These are phyloP conservation scores for Neonectria punicea DNA, from an alignment of 2,329 filamentous ascomycete species.

Conservation along the genomic window DNA sequence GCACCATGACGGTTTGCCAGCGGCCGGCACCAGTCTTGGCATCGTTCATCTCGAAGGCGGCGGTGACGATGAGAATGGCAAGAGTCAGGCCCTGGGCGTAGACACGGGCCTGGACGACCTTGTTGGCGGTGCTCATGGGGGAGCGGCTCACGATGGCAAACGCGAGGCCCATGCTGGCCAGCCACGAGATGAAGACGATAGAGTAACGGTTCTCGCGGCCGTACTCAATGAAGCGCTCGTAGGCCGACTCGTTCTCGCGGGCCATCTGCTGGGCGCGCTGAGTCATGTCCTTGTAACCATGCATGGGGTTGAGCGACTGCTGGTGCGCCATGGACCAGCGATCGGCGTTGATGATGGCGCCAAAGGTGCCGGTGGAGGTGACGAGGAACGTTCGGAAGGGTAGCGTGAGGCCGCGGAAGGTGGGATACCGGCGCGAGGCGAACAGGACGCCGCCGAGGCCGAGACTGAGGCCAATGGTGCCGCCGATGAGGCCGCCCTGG, in stretches of 20 bases:
- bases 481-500: slow-evolving; percentile 81
- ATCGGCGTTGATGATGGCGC: slow-evolving; percentile 89
- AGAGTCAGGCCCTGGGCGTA: slow-evolving; percentile 92
- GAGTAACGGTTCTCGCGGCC: slow-evolving; percentile 84
- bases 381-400: slow-evolving; percentile 93
- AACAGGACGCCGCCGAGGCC: slow-evolving; percentile 75
- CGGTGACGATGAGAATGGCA: slow-evolving; percentile 82
- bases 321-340: slow-evolving; percentile 74
- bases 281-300: slow-evolving; percentile 72
- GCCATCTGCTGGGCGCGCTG: slow-evolving; percentile 65
- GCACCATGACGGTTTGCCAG: slow-evolving; percentile 85
- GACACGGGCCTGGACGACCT: slow-evolving; percentile 92
- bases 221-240: slow-evolving; percentile 75
- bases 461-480: slow-evolving; percentile 71
- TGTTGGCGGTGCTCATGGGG: slow-evolving; percentile 79
- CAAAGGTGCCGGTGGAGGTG: slow-evolving; percentile 83
- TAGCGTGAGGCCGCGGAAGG: slow-evolving; percentile 83
- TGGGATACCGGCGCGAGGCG: slow-evolving; percentile 77
- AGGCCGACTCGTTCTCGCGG: slow-evolving; percentile 64
- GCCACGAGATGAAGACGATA: slow-evolving; percentile 85
- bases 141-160: slow-evolving; percentile 82
- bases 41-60: slow-evolving; percentile 84
- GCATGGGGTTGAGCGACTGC: slow-evolving; percentile 72
- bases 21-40: slow-evolving; percentile 78
- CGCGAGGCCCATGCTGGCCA: slow-evolving; percentile 80